Evolutionary conservation across 1,284 basidiomycete genomes (phyloP).

Genomic region (Caloboletus firmus): DNA sequence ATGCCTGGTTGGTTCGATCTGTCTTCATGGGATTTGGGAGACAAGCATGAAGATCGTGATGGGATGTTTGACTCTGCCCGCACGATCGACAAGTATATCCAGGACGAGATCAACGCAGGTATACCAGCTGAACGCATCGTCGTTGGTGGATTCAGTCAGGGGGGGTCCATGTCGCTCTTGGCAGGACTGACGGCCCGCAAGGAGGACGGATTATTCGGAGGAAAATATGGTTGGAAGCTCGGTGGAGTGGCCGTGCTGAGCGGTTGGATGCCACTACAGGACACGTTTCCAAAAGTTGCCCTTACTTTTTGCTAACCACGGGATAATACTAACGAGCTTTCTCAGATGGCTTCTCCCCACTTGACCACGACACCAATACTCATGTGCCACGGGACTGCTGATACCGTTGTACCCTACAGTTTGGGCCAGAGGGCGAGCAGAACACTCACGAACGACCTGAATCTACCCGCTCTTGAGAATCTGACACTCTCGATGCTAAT

Average conservation of each 20-base stretch:
- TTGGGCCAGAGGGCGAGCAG: conserved; percentile 52
- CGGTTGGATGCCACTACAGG: conserved; percentile 69
- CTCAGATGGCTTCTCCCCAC: conserved; percentile 57
- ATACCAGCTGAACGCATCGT: conserved; percentile 67
- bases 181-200: conserved; percentile 62
- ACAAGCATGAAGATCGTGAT: conserved; percentile 56
- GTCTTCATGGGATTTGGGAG: conserved; percentile 58
- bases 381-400: conserved; percentile 83
- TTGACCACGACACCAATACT: conserved; percentile 73
- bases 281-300: conserved; percentile 30
- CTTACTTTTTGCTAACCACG: not conserved
- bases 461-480: conserved; percentile 41
- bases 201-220: conserved; percentile 32
- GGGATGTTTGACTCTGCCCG: conserved; percentile 69
- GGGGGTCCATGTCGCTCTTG: conserved; percentile 76
- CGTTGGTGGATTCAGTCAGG: conserved; percentile 88
- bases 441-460: conserved; percentile 51
- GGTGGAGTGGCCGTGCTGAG: conserved; percentile 75
- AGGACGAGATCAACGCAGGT: conserved; percentile 71
- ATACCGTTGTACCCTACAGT: conserved; percentile 66
- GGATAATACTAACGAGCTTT: conserved; percentile 7
- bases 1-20: conserved; percentile 88
- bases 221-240: conserved; percentile 49
- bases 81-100: conserved; percentile 68
- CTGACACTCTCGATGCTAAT: conserved; percentile 27